A percentile compares a stretch with the other conserved stretches of the same genome.
Evolutionary conservation across 148 eudicot genomes (phyloP).

Genomic region (Fagopyrum esculentum): DNA sequence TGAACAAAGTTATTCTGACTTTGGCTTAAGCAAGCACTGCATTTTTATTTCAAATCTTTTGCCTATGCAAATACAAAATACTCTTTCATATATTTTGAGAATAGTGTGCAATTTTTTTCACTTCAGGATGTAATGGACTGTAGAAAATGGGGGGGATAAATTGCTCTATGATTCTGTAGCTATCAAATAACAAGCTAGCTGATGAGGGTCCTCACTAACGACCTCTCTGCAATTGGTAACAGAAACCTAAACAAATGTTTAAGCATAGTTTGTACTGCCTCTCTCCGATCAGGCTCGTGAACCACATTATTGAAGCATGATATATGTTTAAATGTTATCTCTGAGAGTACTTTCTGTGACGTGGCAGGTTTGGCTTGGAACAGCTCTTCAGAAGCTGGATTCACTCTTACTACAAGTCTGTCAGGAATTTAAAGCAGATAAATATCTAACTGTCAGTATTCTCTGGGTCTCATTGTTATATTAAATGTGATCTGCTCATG

Average conservation of each 20-base stretch:
- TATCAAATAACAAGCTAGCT: not conserved
- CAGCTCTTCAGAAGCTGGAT: slow-evolving; percentile 89
- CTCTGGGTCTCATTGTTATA: not conserved
- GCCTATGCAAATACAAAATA: not conserved
- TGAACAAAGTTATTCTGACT: not conserved
- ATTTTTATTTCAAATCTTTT: not conserved
- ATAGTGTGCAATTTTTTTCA: not conserved
- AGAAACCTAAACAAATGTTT: not conserved
- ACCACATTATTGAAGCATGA: not conserved
- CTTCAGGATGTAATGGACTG: not conserved
- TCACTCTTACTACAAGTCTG: slow-evolving; percentile 80
- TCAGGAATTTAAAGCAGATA: slow-evolving; percentile 73
- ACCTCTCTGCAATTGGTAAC: not conserved
- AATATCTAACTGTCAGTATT: slow-evolving; percentile 67
- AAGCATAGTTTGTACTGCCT: not conserved
- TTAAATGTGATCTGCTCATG: not conserved
- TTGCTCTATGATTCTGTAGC: not conserved
- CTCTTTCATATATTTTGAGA: not conserved
- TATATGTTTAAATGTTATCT: not conserved
- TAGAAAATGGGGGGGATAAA: not conserved
- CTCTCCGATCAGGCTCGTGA: not conserved
- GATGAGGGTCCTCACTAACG: not conserved
- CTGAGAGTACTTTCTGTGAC: slow-evolving; percentile 5
- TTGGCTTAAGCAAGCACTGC: not conserved
- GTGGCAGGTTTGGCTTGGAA: slow-evolving; percentile 84